Base-by-base conservation (phyloP, 1,284 basidiomycete species). In the Boletus hoseneyae region DNA sequence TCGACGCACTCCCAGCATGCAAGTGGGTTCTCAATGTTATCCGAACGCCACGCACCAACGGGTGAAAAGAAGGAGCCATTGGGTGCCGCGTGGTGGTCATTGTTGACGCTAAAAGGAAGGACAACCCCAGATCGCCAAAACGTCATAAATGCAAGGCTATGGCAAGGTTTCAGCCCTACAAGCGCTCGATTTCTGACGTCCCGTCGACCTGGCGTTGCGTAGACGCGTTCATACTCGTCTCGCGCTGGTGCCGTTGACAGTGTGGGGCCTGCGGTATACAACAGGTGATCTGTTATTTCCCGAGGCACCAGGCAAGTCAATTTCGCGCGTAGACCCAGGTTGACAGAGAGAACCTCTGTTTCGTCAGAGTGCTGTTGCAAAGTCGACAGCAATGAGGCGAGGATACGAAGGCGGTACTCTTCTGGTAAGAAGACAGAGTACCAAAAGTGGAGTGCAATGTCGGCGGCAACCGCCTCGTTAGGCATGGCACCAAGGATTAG, bases 381-480 rank as follows among this genome's bases (percentile, higher is more conserved):
- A 19, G 52, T 9, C 29, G 58, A 48, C 32, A 32, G 46, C 11
- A 66, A 27, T 3, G 29, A 42, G 1, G 52, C 39, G 21, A 67
- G 46, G 25, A 66, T 52, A 15, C 50, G 56, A n/a, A 57, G 35
- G 13, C 51, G 54, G 51, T 72, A 69, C 38, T 63, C 61, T 2
- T 45, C 43, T 29, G 72, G 73, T 25, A 75, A 48, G 50, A 69
- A 71, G 2, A 60, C 58, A 11, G 74, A 76, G 44, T 71, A 73
- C 71, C 73, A 75, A 38, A 70, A 66, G 49, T 76, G 75, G 19
- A 77, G 65, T 15, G 73, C 73, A 3, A 70, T 55, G 42, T 77
- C 73, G 0, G 66, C 69, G 2, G 70, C 72, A 5, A 58, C 47
- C 8, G 27, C 44, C 33, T 55, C 53, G 12, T 68, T 68, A 1